Base-by-base conservation (phyloP, 306 rosid genomes). In the Chamaecrista fasciculata region DNA sequence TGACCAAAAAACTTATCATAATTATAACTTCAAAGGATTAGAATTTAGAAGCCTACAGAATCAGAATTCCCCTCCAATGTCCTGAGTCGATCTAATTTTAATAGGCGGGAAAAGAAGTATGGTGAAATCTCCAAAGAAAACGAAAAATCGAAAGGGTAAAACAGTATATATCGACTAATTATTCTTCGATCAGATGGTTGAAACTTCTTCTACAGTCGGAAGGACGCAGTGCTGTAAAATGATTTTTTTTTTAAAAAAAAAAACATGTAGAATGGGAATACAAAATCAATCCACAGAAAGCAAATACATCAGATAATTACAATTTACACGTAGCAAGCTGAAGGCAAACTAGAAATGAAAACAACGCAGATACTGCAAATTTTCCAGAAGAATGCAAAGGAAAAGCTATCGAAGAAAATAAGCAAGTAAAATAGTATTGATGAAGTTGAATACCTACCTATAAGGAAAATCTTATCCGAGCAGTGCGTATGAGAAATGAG, bases 401-500 rank as follows among this genome's bases (percentile, higher is more conserved):
- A 31, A 31, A 18, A 48, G 11, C 1, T 14, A 18, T 31, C 1
- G 24, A 25, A 63, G 51, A 51, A 43, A 62, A 8, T 4, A 16
- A 33, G 51, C 21, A 63, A 28, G 49, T 56, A 42, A 42, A 25
- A 14, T 29, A 58, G 5, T 3, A 65, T 46, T 28, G 51, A 19
- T 18, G 26, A 44, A 26, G 56, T 8, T 24, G 19, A 65, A 53
- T 12, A 15, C 51, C 25, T 74, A n/a, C n/a, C n/a, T 24, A 74
- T 68, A 52, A n/a, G 61, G 6, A 34, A 29, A 24, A 66, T 25
- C 62, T 67, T 67, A 37, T 67, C 52, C 46, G n/a, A 47, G 37
- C 8, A 67, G 29, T 11, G 55, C 5, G 9, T 0, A 4, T 57
- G 24, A n/a, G n/a, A n/a, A n/a, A n/a, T 6, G 24, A 21, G n/a